Evolutionary conservation across 441 rosid species (phyloP).

Genomic region (Croton setiger): DNA sequence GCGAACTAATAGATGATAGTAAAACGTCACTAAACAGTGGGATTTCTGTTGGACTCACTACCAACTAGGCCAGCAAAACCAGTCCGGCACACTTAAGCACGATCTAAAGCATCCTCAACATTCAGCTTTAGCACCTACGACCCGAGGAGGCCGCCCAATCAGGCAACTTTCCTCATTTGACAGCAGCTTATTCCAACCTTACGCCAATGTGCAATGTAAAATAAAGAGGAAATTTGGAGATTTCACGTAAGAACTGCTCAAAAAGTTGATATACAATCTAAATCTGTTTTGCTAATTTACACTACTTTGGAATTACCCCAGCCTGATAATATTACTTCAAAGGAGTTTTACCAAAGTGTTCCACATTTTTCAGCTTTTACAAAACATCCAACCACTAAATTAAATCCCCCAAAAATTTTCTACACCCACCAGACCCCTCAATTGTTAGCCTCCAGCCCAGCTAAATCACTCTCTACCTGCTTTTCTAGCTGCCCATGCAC

Average conservation of each 20-base stretch:
- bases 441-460: slow-evolving; percentile 29
- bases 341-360: slow-evolving; percentile 5
- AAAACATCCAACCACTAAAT: slow-evolving; percentile 16
- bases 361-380: slow-evolving; percentile 28
- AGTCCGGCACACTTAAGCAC: too few relatives aligned
- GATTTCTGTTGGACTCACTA: too few relatives aligned
- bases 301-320: slow-evolving; percentile 4
- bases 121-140: too few relatives aligned
- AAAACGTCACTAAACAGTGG: too few relatives aligned
- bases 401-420: slow-evolving; percentile 30
- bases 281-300: slow-evolving; percentile 3
- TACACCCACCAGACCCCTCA: slow-evolving; percentile 20
- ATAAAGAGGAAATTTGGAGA: background rate
- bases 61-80: too few relatives aligned
- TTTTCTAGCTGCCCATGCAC: slow-evolving; percentile 25
- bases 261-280: slow-evolving; percentile 2
- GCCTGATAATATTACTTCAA: slow-evolving; percentile 2
- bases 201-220: background rate
- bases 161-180: too few relatives aligned
- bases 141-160: too few relatives aligned
- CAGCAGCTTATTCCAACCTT: too few relatives aligned
- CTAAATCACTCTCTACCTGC: slow-evolving; percentile 22
- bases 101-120: too few relatives aligned
- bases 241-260: background rate
- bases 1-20: too few relatives aligned